Evolutionary conservation across 257 asterid genomes (phyloP), one percentile per base, ranked within the genome.

Genomic region (Lycium ferocissimum): DNA sequence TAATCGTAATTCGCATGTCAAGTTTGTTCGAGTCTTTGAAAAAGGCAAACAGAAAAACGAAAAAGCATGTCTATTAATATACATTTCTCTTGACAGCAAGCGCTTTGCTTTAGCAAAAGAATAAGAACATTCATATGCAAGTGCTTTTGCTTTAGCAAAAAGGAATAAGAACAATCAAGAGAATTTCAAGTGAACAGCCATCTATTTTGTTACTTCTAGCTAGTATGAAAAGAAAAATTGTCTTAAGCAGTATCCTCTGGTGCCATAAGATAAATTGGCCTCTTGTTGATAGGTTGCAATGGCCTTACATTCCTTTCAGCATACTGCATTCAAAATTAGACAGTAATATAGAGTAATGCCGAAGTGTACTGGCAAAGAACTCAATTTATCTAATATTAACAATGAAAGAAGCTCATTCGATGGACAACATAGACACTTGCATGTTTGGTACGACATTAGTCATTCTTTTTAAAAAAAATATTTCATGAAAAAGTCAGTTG

Each of bases 231-330:
- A 61, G 13, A 61, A 61, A 8, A 20, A 20, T 61, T 35, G 6
- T 8, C 67, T 61, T 12, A 61, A 8, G 2, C 12, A 61, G 35
- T n/a, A 61, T 26, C 67, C n/a, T 73, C 82, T 13, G 93, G 90
- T 2, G 88, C 86, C 51, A 85, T 88, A 10, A 92, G 90, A 69
- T 86, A 85, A 0, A 90, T 12, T 6, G 85, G 86, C 73, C 95
- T 71, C 5, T 62, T 69, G 83, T 92, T 73, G 5, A 47, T 87
- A 9, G 84, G 80, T 80, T 94, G 98, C 84, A 90, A 14, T 5
- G 98, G 98, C 82, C 98, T 91, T 3, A 95, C 93, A 54, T 94
- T 94, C 38, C 63, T 83, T 83, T 81, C 91, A 5, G 98, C 94
- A 70, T 69, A 88, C 96, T 94, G 94, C 57, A 67, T 33, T 9